phyloP scores from a whole-genome alignment of 2,329 filamentous ascomycete species.

The Pseudohalonectria lignicola region DNA sequence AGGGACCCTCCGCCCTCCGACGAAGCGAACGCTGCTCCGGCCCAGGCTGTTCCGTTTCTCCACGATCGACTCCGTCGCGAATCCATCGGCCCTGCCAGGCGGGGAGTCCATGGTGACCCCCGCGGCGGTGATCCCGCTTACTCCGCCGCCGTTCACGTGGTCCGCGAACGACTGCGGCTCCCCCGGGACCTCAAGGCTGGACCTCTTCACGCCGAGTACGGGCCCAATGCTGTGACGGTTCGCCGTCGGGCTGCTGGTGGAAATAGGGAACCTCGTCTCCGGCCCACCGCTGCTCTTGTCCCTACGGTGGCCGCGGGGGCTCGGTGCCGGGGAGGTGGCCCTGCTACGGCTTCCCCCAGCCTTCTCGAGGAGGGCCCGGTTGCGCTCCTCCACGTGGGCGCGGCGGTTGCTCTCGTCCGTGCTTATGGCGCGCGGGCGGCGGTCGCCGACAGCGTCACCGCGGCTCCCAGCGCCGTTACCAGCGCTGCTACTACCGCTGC shows the following conservation, averaged over 20 bases:
- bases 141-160: slow-evolving; percentile 27
- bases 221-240: slow-evolving; percentile 37
- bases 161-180: slow-evolving; percentile 11
- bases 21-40: slow-evolving; percentile 40
- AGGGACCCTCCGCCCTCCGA: slow-evolving; percentile 36
- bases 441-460: slow-evolving; percentile 22
- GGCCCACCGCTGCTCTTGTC: slow-evolving; percentile 67
- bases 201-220: slow-evolving; percentile 41
- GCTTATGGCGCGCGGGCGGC: slow-evolving; percentile 74
- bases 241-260: slow-evolving; percentile 50
- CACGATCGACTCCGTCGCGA: slow-evolving; percentile 14
- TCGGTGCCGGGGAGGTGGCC: slow-evolving; percentile 61
- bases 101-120: slow-evolving; percentile 13
- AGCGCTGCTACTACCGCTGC: slow-evolving; percentile 9
- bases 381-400: slow-evolving; percentile 87
- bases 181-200: slow-evolving; percentile 74
- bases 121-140: slow-evolving; percentile 13
- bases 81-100: slow-evolving; percentile 11
- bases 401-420: slow-evolving; percentile 94
- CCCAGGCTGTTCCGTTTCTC: slow-evolving; percentile 57
- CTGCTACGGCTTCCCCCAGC: slow-evolving; percentile 55
- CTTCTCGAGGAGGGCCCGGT: slow-evolving; percentile 66
- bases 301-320: slow-evolving; percentile 52
- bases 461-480: slow-evolving; percentile 20
- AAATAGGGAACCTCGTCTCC: slow-evolving; percentile 77